These are phyloP conservation scores for Backusella psychrophila DNA, from an alignment of 192 early-diverging fungal genomes.

Conservation along the genomic window DNA sequence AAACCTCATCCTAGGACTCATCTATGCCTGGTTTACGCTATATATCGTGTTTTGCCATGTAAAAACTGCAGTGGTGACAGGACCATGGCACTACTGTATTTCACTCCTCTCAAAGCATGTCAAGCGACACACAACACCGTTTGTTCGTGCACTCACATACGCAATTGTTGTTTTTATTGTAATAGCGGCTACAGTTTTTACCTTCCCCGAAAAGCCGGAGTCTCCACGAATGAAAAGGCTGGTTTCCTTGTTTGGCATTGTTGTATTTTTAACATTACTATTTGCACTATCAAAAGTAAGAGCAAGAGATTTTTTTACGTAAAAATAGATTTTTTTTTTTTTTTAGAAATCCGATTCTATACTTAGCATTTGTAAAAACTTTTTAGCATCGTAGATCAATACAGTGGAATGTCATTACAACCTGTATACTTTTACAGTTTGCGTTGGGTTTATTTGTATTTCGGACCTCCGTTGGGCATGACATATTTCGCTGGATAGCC, in stretches of 20 bases:
- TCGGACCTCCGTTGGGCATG: slow-evolving; percentile 64
- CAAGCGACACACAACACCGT: neutral
- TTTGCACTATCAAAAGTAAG: slow-evolving; percentile 52
- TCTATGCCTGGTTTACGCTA: slow-evolving; percentile 24
- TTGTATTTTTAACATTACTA: slow-evolving; percentile 50
- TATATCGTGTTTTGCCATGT: slow-evolving; percentile 22
- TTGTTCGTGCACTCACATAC: slow-evolving; percentile 7
- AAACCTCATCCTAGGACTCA: slow-evolving; percentile 26
- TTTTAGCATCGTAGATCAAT: slow-evolving; percentile 56
- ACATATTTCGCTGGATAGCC: slow-evolving; percentile 73
- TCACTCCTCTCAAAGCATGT: neutral
- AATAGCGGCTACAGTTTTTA: slow-evolving; percentile 51
- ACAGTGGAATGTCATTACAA: slow-evolving; percentile 71
- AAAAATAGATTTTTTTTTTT: neutral
- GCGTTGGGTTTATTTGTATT: slow-evolving; percentile 77
- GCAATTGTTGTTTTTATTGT: slow-evolving; percentile 33
- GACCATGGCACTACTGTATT: slow-evolving; percentile 1
- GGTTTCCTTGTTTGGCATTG: slow-evolving; percentile 77
- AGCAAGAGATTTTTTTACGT: neutral
- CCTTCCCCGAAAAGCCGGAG: slow-evolving; percentile 43
- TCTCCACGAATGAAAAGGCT: slow-evolving; percentile 68
- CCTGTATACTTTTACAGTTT: slow-evolving; percentile 74
- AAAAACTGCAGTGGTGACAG: slow-evolving; percentile 15
- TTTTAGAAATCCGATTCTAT: neutral
- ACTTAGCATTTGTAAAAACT: neutral